A percentile compares a stretch with the other conserved stretches of the same genome.
Conservation (phyloP, 2,329 filamentous ascomycete species). For the Beauveria caledonica region DNA sequence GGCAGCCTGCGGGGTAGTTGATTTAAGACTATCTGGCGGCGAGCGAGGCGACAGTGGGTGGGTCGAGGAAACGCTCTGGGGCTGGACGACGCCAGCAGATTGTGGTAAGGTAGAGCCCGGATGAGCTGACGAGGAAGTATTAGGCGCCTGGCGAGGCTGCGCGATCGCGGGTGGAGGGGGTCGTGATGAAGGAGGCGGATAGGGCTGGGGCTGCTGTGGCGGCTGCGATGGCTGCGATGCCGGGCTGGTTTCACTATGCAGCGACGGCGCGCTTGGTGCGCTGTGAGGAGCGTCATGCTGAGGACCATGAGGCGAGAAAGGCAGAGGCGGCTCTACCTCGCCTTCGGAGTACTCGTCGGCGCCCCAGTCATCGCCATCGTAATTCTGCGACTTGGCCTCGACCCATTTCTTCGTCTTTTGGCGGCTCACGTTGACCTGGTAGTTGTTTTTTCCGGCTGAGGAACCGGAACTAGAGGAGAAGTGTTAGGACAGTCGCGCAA, state of each 20-base stretch:
- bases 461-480: not conserved
- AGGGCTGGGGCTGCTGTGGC: not conserved
- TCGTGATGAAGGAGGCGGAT: not conserved
- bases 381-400: conserved; percentile 75
- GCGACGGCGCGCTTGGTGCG: conserved; percentile 13
- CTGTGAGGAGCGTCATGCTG: not conserved
- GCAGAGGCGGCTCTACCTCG: conserved; percentile 22
- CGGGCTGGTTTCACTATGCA: conserved; percentile 20
- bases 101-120: not conserved
- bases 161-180: not conserved
- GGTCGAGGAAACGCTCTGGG: conserved; percentile 6
- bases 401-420: conserved; percentile 93
- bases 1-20: not conserved
- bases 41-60: conserved; percentile 7
- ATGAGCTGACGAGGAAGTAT: not conserved
- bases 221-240: not conserved
- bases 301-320: not conserved
- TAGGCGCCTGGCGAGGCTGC: not conserved
- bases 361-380: conserved; percentile 93
- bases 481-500: not conserved
- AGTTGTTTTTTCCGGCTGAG: conserved; percentile 30
- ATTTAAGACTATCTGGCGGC: conserved; percentile 2
- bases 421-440: conserved; percentile 80
- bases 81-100: not conserved
- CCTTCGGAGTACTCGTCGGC: conserved; percentile 58